phyloP scores from a whole-genome alignment of 805 yeast species.

The Yueomyces sinensis region DNA sequence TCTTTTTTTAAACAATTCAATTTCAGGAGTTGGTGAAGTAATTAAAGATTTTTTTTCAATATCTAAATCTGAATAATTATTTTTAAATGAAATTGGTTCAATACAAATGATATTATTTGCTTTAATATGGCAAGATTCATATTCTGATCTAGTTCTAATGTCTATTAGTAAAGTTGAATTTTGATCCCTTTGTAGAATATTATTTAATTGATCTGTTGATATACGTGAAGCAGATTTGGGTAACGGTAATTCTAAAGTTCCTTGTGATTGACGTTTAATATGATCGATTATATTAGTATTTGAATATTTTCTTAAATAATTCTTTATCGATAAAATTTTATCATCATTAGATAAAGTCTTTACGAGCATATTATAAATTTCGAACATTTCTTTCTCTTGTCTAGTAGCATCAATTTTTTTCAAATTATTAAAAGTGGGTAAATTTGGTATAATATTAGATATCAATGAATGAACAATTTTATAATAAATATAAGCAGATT shows the following conservation, averaged over 20 bases:
- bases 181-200: slow-evolving; percentile 5
- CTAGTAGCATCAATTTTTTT: slow-evolving; percentile 7
- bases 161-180: slow-evolving; percentile 49
- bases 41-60: slow-evolving; percentile 49
- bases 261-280: background rate
- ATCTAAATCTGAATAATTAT: slow-evolving; percentile 44
- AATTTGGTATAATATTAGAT: slow-evolving; percentile 17
- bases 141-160: slow-evolving; percentile 48
- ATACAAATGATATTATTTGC: slow-evolving; percentile 51
- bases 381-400: slow-evolving; percentile 15
- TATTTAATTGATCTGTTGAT: slow-evolving; percentile 5
- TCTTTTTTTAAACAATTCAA: slow-evolving; percentile 38
- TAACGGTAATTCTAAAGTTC: background rate
- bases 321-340: slow-evolving; percentile 15
- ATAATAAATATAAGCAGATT: slow-evolving; percentile 23
- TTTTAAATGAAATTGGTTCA: slow-evolving; percentile 53
- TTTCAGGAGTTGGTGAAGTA: slow-evolving; percentile 44
- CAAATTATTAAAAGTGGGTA: slow-evolving; percentile 12
- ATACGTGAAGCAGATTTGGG: slow-evolving; percentile 6
- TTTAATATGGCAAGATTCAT: slow-evolving; percentile 49
- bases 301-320: slow-evolving; percentile 10
- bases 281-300: background rate
- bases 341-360: slow-evolving; percentile 19
- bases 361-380: slow-evolving; percentile 22
- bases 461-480: slow-evolving; percentile 21